Evolutionary conservation across 495 filamentous ascomycete genomes (phyloP), one percentile per base, ranked within the genome.

Genomic region (Penicillium longicatenatum): DNA sequence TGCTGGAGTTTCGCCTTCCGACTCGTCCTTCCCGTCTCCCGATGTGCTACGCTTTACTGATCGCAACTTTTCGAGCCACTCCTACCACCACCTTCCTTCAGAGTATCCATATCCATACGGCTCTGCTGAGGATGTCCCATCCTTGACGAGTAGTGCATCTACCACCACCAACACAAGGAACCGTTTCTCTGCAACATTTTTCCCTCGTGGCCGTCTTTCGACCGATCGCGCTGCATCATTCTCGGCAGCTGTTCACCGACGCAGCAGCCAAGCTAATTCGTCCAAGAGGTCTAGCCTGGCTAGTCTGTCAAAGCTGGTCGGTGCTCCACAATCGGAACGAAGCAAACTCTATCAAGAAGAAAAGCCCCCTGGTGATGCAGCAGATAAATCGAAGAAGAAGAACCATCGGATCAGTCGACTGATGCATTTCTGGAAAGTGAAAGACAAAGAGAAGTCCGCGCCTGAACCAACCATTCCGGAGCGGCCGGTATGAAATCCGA

Each of bases 41-140:
- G 54, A 82, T 79, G 33, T 78, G 76, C 67, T 86, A 75, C 57
- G 87, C 72, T 61, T 75, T 48, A 72, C 68, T 16, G 77, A 80
- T 33, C 75, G 73, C 33, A 72, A 72, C 30, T 73, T 74, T 50
- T 76, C 72, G 41, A 74, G 68, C 42, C 68, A 71, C 45, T 73
- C 74, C 0, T 72, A 79, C 87, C 61, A 85, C 3, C 87, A 92
- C 55, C 85, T 87, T 39, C 84, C 84, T 21, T 82, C 69, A 39
- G 76, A 67, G 76, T 86, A 74, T 76, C 84, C 58, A 81, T 86
- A 74, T 76, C 84, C 58, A 81, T 87, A 91, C 50, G 79, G 86
- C 19, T 96, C 92, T 7, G 81, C 91, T 21, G 92, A 96, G 55
- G 90, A 92, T 72, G 89, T 93, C 11, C 92, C 92, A 7, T 96